phyloP scores from a whole-genome alignment of 2,329 filamentous ascomycete genomes.

The Verticillium alfalfae region DNA sequence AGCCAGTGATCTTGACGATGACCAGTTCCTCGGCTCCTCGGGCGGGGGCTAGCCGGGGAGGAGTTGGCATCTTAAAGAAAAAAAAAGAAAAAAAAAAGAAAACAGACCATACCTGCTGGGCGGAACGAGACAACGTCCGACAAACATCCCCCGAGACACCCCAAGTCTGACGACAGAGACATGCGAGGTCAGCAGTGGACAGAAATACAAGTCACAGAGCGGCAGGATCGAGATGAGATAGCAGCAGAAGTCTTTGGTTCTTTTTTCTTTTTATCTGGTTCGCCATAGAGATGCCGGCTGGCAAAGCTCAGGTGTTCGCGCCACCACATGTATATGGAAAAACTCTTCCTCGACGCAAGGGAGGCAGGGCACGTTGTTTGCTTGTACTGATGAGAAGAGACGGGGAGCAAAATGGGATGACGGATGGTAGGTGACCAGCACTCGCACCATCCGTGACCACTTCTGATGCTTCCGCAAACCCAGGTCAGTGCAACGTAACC shows the following conservation, averaged over 20 bases:
- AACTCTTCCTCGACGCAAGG: background rate
- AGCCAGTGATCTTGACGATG: no score
- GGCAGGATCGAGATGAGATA: background rate
- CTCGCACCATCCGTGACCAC: constrained; percentile 1
- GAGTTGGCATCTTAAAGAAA: no score
- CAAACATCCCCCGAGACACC: background rate
- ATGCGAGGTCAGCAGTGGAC: background rate
- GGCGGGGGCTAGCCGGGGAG: background rate
- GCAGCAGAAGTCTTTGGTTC: background rate
- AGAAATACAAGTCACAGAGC: background rate
- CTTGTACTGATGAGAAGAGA: background rate
- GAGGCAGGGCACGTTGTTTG: background rate
- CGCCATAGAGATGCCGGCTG: background rate
- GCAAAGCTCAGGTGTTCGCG: background rate
- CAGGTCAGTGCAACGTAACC: background rate
- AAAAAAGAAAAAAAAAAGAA: no score
- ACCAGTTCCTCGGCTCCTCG: background rate
- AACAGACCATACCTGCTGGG: background rate
- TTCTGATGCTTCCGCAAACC: no score
- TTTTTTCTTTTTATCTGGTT: background rate
- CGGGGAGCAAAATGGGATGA: background rate
- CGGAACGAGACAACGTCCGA: background rate
- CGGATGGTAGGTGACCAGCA: constrained; percentile 8
- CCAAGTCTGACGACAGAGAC: background rate
- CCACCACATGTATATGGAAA: background rate